A percentile compares a stretch with the other conserved stretches of the same genome.
Conservation (phyloP, 495 filamentous ascomycete species). For the Aspergillus ellipticus region DNA sequence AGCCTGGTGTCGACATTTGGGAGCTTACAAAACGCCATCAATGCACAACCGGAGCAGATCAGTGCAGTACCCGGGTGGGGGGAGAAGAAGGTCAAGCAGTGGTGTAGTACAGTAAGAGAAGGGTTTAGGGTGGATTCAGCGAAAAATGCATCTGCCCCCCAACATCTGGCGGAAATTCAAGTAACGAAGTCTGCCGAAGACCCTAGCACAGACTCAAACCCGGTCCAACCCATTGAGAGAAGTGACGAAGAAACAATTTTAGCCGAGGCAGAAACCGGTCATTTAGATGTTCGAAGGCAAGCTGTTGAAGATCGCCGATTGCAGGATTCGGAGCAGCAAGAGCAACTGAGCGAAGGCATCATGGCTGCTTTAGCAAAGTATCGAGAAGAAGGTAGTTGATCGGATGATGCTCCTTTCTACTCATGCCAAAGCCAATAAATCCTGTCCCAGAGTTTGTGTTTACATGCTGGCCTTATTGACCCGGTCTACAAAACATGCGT, state of each 20-base stretch:
- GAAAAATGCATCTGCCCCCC: slow-evolving; percentile 47
- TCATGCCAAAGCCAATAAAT: background rate
- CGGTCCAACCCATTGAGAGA: background rate
- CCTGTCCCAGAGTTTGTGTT: background rate
- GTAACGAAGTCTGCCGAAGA: slow-evolving; percentile 1
- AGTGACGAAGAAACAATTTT: slow-evolving; percentile 19
- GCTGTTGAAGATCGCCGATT: background rate
- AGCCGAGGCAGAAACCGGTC: slow-evolving; percentile 18
- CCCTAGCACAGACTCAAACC: background rate
- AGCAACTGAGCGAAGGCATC: slow-evolving; percentile 48
- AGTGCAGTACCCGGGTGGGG: slow-evolving; percentile 84
- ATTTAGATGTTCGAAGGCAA: background rate
- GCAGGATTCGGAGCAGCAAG: slow-evolving; percentile 18
- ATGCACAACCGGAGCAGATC: slow-evolving; percentile 82
- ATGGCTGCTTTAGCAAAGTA: slow-evolving; percentile 56
- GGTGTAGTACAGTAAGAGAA: slow-evolving; percentile 76
- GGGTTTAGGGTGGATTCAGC: slow-evolving; percentile 73
- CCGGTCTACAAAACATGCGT: background rate
- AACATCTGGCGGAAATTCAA: slow-evolving; percentile 11
- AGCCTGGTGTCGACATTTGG: slow-evolving; percentile 86
- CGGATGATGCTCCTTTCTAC: background rate
- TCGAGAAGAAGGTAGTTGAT: slow-evolving; percentile 29
- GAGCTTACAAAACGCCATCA: slow-evolving; percentile 77
- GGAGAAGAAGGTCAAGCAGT: slow-evolving; percentile 85
- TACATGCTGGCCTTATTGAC: background rate